These are phyloP conservation scores for Inga oerstediana DNA, from an alignment of 306 rosid genomes.

Conservation along the genomic window DNA sequence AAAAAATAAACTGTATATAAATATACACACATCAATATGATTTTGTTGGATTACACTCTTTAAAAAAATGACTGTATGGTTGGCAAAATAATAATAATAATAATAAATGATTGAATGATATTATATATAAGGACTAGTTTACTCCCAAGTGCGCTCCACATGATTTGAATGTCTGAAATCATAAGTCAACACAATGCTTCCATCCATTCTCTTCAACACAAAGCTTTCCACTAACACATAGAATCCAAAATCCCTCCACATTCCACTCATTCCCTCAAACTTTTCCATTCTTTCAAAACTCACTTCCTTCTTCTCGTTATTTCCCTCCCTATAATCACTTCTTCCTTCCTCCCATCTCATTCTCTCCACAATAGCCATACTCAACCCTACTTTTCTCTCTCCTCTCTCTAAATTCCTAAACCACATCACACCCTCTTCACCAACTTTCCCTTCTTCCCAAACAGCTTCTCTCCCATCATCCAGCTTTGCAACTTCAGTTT, in stretches of 20 bases:
- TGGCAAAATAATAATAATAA: no score
- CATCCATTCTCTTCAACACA: constrained; percentile 53
- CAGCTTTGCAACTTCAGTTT: neutral
- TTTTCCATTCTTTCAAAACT: neutral
- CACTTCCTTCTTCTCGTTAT: neutral
- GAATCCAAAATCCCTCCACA: neutral
- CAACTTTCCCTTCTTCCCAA: neutral
- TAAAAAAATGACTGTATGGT: no score
- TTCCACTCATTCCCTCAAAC: neutral
- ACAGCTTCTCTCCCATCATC: neutral
- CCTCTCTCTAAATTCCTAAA: neutral
- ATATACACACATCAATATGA: no score
- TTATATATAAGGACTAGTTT: neutral
- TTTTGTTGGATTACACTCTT: no score
- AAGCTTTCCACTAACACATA: constrained; percentile 56
- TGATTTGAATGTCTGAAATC: constrained; percentile 61
- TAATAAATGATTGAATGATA: no score
- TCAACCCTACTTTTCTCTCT: neutral
- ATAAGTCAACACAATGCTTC: constrained; percentile 41
- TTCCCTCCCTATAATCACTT: neutral
- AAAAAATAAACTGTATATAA: no score
- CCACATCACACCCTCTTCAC: neutral
- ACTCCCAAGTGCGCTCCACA: constrained; percentile 56
- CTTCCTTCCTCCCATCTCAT: neutral
- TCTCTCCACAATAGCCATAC: neutral